Percentiles rank a stretch among this genome's conserved stretches.
These are phyloP conservation scores for Cladosporium sp. DNA, from an alignment of 2,329 filamentous ascomycete genomes.

Conservation along the genomic window DNA sequence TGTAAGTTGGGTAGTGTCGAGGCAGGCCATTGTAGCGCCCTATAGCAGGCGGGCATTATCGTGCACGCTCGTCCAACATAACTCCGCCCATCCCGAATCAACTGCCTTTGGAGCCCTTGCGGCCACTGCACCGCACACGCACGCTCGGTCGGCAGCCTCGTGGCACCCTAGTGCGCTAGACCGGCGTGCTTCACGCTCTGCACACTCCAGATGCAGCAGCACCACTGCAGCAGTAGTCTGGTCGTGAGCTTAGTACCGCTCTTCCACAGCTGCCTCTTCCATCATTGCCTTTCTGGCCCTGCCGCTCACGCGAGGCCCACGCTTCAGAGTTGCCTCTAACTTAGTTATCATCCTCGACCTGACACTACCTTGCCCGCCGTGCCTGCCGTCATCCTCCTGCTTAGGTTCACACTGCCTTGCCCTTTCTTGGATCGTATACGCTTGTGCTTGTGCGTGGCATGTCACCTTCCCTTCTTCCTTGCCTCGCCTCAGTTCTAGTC, in stretches of 20 bases:
- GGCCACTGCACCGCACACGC: neutral
- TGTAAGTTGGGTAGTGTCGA: neutral
- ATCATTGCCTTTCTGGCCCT: neutral
- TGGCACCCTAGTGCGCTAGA: constrained; percentile 16
- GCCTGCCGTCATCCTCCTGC: constrained; percentile 12
- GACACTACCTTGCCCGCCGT: neutral
- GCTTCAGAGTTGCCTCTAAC: constrained; percentile 11
- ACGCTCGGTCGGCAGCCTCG: neutral
- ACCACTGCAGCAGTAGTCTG: neutral
- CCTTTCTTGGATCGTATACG: constrained; percentile 12
- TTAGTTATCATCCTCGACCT: neutral
- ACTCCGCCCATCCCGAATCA: neutral
- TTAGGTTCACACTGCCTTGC: neutral
- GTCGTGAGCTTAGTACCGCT: neutral
- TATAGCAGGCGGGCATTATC: neutral
- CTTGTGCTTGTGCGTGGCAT: neutral
- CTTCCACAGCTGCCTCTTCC: neutral
- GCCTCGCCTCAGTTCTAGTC: neutral
- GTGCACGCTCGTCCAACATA: constrained; percentile 7
- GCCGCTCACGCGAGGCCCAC: constrained; percentile 11
- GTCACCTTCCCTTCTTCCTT: neutral
- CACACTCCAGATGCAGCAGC: constrained; percentile 8
- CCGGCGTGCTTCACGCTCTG: constrained; percentile 17
- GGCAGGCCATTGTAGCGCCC: neutral
- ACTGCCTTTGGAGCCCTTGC: constrained; percentile 1